Evolutionary conservation across 2,329 filamentous ascomycete genomes (phyloP), one percentile per base, ranked within the genome.

Genomic region (Grosmannia huntii): DNA sequence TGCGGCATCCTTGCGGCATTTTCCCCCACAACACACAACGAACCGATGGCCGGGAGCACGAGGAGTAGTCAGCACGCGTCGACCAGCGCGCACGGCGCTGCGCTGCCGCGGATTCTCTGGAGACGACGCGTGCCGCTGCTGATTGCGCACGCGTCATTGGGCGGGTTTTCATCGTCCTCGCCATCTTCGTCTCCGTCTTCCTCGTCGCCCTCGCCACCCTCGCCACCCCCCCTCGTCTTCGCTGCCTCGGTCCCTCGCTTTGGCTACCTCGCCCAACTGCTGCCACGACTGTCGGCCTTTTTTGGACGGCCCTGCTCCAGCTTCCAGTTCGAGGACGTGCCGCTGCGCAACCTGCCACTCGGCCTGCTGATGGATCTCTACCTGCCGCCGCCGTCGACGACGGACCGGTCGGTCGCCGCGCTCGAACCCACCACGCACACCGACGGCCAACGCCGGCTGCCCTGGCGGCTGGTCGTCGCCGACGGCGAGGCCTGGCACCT

Each of bases 401-500:
- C 31, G 9, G 31, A 33, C 9, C 6, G 9, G 31, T 33, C 31
- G 31, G 31, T 33, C 31, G 31, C 31, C 31, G 31, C 9, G 12
- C 2, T 4, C 36, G 36, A 38, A 5, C 25, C 12, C 21, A 4
- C 50, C 14, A 6, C 19, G 21, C 16, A 14, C 50, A 2, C 2
- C 31, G 19, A 16, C 44, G 12, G 5, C 31, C n/a, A 23, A 14
- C 9, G 25, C 14, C 14, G 21, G 6, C 5, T 81, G 56, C 80
- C 81, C 1, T 84, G 80, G 80, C 72, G 73, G 14, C 69, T 84
- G 53, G 75, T 74, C 19, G 80, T 82, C 28, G 70, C 72, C 57
- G 79, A 81, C 59, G 80, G 79, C 21, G 66, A 75, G 36, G 76
- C 75, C 54, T 83, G 80, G 80, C 80, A 83, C 63, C 81, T 83